Evolutionary conservation across 352 stramenopile species (phyloP), one percentile per base, ranked within the genome.

Genomic region (Globisporangium radiosum): DNA sequence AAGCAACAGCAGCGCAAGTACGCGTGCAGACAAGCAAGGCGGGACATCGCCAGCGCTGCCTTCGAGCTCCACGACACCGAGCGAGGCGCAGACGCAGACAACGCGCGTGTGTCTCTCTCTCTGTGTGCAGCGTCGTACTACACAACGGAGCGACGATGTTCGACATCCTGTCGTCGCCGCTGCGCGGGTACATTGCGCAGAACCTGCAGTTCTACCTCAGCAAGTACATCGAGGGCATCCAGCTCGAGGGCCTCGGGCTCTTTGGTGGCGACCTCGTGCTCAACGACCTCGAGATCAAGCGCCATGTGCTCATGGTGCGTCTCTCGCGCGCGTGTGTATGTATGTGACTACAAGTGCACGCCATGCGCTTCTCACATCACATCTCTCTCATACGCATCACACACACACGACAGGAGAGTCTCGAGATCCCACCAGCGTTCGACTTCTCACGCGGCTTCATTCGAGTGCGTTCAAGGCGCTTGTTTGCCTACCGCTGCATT

Each of bases 171-270:
- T 95, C 78, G 62, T 88, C 85, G 62, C 83, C 85, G 56, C 71
- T 95, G 64, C 83, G 81, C 56, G 79, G 84, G 38, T 93, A 93
- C 66, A 88, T 95, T 60, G 84, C 85, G 59, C 85, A 95, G 70
- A 95, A 74, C 43, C 72, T 95, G 56, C 85, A 95, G 70, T 93
- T 90, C 60, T 92, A 93, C 60, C 65, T 95, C 47, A 85, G 82
- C 77, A 95, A 93, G 67, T 95, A 95, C 77, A 89, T 95, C 54
- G 81, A 95, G 63, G 84, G 84, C 70, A 95, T 95, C 54, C 81
- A 93, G 54, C 71, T 95, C 52, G 85, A 95, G 63, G 81, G 85
- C 6, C 68, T 95, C 42, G 85, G 85, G 50, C 69, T 95, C 49
- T 95, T 95, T 53, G 85, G 85, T 17, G 83, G 81, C 50, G 85